Percentiles rank a stretch among this genome's conserved stretches.
Conservation (phyloP, 2,329 filamentous ascomycete species). For the Plenodomus lindquistii region DNA sequence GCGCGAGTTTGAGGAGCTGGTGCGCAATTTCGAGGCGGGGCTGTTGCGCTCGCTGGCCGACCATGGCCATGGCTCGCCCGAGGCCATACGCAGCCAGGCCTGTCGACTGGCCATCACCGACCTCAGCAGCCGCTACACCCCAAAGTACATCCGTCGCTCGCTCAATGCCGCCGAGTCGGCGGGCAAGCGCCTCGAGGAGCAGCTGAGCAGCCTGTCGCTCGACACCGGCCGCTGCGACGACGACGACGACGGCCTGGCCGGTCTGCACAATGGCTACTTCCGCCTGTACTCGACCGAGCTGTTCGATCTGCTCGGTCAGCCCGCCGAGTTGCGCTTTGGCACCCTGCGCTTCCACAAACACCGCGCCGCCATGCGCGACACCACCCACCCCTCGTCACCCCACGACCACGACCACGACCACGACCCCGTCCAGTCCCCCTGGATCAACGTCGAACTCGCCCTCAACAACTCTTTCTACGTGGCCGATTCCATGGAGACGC, state of each 20-base stretch:
- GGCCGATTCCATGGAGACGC: slow-evolving; percentile 40
- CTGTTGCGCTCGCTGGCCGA: slow-evolving; percentile 31
- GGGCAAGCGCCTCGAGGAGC: slow-evolving; percentile 38
- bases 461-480: slow-evolving; percentile 40
- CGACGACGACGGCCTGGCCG: slow-evolving; percentile 18
- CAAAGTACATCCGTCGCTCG: slow-evolving; percentile 37
- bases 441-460: slow-evolving; percentile 36
- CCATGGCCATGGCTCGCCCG: slow-evolving; percentile 10
- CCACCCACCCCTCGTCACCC: neutral
- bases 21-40: slow-evolving; percentile 31
- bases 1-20: slow-evolving; percentile 41
- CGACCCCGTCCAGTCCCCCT: slow-evolving; percentile 5
- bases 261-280: slow-evolving; percentile 41
- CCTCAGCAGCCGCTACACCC: slow-evolving; percentile 35
- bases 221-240: slow-evolving; percentile 2
- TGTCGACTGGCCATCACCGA: slow-evolving; percentile 39
- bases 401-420: neutral
- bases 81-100: slow-evolving; percentile 31
- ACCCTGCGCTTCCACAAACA: slow-evolving; percentile 40
- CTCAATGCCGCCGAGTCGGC: slow-evolving; percentile 34
- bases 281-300: slow-evolving; percentile 42
- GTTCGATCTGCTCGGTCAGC: slow-evolving; percentile 41
- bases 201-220: slow-evolving; percentile 24
- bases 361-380: neutral
- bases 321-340: slow-evolving; percentile 40